A percentile compares a stretch with the other conserved stretches of the same genome.
Conservation (phyloP, 2,329 filamentous ascomycete genomes). For the Tolypocladium album region DNA sequence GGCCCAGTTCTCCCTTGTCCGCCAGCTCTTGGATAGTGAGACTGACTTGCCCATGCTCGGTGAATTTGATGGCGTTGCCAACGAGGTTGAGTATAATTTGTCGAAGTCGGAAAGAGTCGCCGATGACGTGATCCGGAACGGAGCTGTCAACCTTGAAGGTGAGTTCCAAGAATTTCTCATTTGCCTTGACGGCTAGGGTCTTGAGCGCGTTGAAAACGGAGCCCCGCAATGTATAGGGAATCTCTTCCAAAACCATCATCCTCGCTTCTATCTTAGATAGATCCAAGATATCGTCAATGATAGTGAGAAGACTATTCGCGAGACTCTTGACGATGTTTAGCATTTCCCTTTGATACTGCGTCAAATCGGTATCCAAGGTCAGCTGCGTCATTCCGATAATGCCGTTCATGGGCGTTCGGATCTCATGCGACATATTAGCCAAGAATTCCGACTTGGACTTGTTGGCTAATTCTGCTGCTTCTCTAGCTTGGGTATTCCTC, state of each 20-base stretch:
- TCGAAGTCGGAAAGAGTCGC: conserved; percentile 89
- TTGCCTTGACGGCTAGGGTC: conserved; percentile 91
- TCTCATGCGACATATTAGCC: conserved; percentile 98
- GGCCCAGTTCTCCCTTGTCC: conserved; percentile 51
- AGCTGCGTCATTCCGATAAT: conserved; percentile 98
- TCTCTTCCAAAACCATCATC: conserved; percentile 96
- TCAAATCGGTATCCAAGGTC: conserved; percentile 88
- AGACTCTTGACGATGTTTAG: conserved; percentile 95
- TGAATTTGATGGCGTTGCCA: conserved; percentile 98
- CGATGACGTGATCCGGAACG: conserved; percentile 89
- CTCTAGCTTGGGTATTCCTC: conserved; percentile 87
- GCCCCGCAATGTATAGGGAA: conserved; percentile 86
- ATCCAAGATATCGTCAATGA: conserved; percentile 79
- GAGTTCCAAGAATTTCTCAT: conserved; percentile 86
- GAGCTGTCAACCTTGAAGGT: conserved; percentile 90
- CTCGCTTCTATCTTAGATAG: conserved; percentile 83
- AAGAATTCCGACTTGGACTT: conserved; percentile 98
- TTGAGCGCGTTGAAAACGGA: conserved; percentile 97
- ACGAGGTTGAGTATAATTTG: conserved; percentile 97
- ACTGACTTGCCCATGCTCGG: conserved; percentile 90
- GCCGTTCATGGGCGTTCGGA: conserved; percentile 92
- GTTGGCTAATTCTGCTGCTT: conserved; percentile 92
- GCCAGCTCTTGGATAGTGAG: conserved; percentile 67
- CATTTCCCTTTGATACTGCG: conserved; percentile 95
- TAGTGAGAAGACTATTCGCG: conserved; percentile 89